Percentiles rank a stretch among this genome's conserved stretches.
Conservation (phyloP, 2,329 filamentous ascomycete genomes). For the Alternaria sp. region DNA sequence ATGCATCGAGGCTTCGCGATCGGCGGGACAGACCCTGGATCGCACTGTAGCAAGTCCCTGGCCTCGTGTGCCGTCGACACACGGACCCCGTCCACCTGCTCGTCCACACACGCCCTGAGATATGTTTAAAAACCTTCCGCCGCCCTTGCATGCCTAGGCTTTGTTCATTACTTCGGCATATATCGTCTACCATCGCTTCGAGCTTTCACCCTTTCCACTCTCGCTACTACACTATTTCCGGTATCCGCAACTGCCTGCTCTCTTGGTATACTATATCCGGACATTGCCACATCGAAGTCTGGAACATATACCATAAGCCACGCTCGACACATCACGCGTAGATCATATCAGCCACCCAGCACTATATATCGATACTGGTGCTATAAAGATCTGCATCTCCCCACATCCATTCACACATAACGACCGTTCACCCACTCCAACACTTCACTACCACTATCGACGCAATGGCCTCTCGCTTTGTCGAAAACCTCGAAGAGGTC, state of each 20-base stretch:
- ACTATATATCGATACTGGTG: slow-evolving; percentile 2
- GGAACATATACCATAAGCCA: slow-evolving; percentile 2
- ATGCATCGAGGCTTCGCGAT: slow-evolving; percentile 35
- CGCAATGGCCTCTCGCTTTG: slow-evolving; percentile 47
- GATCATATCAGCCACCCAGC: slow-evolving; percentile 18
- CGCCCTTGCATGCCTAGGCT: slow-evolving; percentile 11
- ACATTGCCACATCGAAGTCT: slow-evolving; percentile 15
- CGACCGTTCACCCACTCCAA: background rate
- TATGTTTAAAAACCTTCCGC: slow-evolving; percentile 23
- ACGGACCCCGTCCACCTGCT: slow-evolving; percentile 27
- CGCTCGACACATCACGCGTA: slow-evolving; percentile 1
- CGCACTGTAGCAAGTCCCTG: slow-evolving; percentile 1
- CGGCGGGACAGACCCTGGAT: slow-evolving; percentile 28
- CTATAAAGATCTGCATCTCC: slow-evolving; percentile 18
- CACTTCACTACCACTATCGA: slow-evolving; percentile 1
- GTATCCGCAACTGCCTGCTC: background rate
- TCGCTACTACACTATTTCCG: background rate
- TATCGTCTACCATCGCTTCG: slow-evolving; percentile 1
- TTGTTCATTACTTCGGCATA: slow-evolving; percentile 7
- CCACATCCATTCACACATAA: background rate
- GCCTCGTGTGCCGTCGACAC: slow-evolving; percentile 11
- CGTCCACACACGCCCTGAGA: slow-evolving; percentile 12
- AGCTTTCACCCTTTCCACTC: background rate
- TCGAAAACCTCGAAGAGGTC: slow-evolving; percentile 48
- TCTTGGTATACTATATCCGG: slow-evolving; percentile 2